These are phyloP conservation scores for Calonectria montana DNA, from an alignment of 2,329 filamentous ascomycete genomes.

Conservation along the genomic window DNA sequence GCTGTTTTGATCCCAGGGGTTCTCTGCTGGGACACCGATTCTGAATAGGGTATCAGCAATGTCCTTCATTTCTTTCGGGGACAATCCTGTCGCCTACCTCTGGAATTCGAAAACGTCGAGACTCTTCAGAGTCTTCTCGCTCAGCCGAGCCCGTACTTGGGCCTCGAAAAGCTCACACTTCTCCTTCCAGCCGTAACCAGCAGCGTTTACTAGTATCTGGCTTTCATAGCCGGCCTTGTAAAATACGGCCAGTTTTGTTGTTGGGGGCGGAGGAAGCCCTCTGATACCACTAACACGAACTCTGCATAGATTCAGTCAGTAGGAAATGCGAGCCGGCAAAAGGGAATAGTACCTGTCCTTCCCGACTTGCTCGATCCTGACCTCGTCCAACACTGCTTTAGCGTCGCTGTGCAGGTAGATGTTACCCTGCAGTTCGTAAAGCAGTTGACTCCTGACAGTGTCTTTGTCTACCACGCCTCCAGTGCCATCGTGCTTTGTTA, in stretches of 20 bases:
- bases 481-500: constrained; percentile 36
- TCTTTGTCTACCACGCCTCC: constrained; percentile 7
- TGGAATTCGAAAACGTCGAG: constrained; percentile 12
- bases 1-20: constrained; percentile 15
- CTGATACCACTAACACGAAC: constrained; percentile 14
- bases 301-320: not conserved
- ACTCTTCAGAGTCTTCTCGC: not conserved
- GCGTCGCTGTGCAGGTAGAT: constrained; percentile 16
- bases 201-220: constrained; percentile 1
- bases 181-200: constrained; percentile 13
- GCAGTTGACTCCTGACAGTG: constrained; percentile 15
- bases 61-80: not conserved
- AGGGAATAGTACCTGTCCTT: constrained; percentile 2
- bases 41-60: not conserved
- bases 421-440: constrained; percentile 16
- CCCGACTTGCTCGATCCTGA: constrained; percentile 20
- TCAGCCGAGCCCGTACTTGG: not conserved
- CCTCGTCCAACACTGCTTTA: constrained; percentile 21
- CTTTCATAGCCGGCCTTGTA: constrained; percentile 13
- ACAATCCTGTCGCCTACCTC: not conserved
- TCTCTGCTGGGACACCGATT: constrained; percentile 14
- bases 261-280: constrained; percentile 13
- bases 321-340: not conserved
- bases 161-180: constrained; percentile 16
- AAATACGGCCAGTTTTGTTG: constrained; percentile 15